Percentiles rank a stretch among this genome's conserved stretches.
Evolutionary conservation across 2,329 filamentous ascomycete genomes (phyloP).

Genomic region (Metarhizium album): DNA sequence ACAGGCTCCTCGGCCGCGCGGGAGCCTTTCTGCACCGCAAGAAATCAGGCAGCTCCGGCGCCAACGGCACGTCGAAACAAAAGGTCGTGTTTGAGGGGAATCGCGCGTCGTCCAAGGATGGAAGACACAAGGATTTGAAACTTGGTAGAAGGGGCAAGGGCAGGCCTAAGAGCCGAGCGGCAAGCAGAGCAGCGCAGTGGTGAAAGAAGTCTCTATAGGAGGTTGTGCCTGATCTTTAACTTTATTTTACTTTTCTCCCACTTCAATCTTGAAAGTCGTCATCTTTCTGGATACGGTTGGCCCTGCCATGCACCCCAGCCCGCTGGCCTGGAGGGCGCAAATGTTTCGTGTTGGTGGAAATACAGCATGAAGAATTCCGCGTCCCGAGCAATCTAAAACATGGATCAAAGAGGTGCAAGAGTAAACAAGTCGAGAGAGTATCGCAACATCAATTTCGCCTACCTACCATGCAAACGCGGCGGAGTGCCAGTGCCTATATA

Average conservation of each 20-base stretch:
- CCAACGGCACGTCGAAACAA: constrained; percentile 41
- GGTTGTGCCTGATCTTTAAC: not conserved
- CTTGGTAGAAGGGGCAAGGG: constrained; percentile 38
- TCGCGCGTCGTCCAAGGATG: constrained; percentile 57
- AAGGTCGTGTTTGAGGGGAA: constrained; percentile 73
- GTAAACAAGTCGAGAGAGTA: constrained; percentile 13
- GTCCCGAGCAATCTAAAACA: no score
- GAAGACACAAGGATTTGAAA: constrained; percentile 46
- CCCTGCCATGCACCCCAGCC: no score
- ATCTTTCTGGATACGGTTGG: no score
- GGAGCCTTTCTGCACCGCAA: constrained; percentile 41
- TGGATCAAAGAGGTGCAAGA: no score
- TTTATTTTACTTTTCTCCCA: not conserved
- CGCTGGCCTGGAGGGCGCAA: no score
- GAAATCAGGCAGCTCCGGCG: constrained; percentile 12
- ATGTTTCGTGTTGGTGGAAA: no score
- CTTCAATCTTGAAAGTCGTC: no score
- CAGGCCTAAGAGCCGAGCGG: constrained; percentile 27
- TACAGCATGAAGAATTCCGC: no score
- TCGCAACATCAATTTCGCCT: constrained; percentile 20
- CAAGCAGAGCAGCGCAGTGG: constrained; percentile 32
- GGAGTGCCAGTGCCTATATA: not conserved
- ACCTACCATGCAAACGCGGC: constrained; percentile 13
- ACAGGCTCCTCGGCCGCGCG: constrained; percentile 62
- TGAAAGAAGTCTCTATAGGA: constrained; percentile 25